A percentile compares a stretch with the other conserved stretches of the same genome.
phyloP scores from a whole-genome alignment of 371 early-diverging fungal species.

The Fennellomyces sp. region DNA sequence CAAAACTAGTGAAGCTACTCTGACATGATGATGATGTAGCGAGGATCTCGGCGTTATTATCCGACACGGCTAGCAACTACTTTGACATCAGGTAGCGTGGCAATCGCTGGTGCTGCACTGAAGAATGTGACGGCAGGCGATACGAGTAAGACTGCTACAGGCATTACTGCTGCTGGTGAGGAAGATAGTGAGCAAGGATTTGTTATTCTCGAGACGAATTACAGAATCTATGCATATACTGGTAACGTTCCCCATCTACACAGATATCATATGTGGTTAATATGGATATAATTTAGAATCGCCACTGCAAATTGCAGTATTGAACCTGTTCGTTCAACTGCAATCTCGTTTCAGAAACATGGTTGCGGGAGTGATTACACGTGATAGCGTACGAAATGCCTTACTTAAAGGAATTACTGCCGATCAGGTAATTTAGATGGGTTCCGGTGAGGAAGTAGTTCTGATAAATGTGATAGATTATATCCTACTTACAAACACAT shows the following conservation, averaged over 20 bases:
- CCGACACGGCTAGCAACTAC: slow-evolving; percentile 93
- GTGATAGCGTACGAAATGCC: slow-evolving; percentile 92
- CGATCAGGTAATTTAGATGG: slow-evolving; percentile 71
- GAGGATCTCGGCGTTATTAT: slow-evolving; percentile 79
- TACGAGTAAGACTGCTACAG: not conserved
- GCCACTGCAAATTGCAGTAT: slow-evolving; percentile 96
- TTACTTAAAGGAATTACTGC: slow-evolving; percentile 95
- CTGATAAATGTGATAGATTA: slow-evolving; percentile 58
- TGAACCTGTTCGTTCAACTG: slow-evolving; percentile 90
- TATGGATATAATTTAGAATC: slow-evolving; percentile 68
- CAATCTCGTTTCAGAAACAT: slow-evolving; percentile 93
- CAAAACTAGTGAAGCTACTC: no score
- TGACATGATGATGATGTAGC: no score
- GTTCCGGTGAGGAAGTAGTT: not conserved
- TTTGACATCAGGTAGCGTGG: slow-evolving; percentile 80
- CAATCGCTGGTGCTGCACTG: slow-evolving; percentile 30
- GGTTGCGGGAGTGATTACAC: slow-evolving; percentile 90
- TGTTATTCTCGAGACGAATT: slow-evolving; percentile 91
- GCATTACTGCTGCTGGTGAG: slow-evolving; percentile 32
- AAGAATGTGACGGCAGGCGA: not conserved
- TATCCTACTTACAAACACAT: slow-evolving; percentile 85
- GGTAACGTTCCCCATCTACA: slow-evolving; percentile 38
- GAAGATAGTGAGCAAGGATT: slow-evolving; percentile 70
- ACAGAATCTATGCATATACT: slow-evolving; percentile 95
- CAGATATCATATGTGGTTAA: no score